Conservation (phyloP, 2,329 filamentous ascomycete species). For the Fusarium sp. region DNA sequence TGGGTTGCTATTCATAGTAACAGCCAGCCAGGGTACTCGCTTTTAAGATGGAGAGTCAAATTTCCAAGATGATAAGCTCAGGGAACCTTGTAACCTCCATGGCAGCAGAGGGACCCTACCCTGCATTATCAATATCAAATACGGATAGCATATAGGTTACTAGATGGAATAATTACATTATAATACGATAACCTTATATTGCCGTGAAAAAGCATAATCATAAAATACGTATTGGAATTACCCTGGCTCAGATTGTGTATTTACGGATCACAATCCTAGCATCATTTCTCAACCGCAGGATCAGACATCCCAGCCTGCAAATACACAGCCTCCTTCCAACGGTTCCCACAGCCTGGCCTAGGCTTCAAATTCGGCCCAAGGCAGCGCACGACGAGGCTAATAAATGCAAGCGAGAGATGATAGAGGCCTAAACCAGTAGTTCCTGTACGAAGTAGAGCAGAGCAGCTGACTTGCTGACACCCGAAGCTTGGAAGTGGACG, state of each 20-base stretch:
- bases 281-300: constrained; percentile 8
- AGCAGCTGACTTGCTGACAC: constrained; percentile 16
- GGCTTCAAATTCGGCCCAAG: constrained; percentile 2
- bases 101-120: too few relatives aligned
- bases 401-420: constrained; percentile 21
- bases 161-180: not conserved
- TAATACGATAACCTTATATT: not conserved
- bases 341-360: constrained; percentile 1
- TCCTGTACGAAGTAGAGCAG: not conserved
- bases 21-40: constrained; percentile 17
- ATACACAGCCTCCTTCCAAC: constrained; percentile 26
- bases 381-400: constrained; percentile 18
- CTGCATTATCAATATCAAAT: too few relatives aligned
- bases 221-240: not conserved
- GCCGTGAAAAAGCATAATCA: not conserved
- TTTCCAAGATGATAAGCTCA: constrained; percentile 2
- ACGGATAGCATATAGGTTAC: not conserved
- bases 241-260: not conserved
- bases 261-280: not conserved
- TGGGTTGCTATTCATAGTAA: constrained; percentile 34
- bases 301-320: constrained; percentile 11
- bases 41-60: constrained; percentile 1
- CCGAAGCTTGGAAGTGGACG: constrained; percentile 12
- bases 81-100: not conserved
- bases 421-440: not conserved